Evolutionary conservation across 768 basidiomycete genomes (phyloP).

Genomic region (Lepiota brunneoincarnata): DNA sequence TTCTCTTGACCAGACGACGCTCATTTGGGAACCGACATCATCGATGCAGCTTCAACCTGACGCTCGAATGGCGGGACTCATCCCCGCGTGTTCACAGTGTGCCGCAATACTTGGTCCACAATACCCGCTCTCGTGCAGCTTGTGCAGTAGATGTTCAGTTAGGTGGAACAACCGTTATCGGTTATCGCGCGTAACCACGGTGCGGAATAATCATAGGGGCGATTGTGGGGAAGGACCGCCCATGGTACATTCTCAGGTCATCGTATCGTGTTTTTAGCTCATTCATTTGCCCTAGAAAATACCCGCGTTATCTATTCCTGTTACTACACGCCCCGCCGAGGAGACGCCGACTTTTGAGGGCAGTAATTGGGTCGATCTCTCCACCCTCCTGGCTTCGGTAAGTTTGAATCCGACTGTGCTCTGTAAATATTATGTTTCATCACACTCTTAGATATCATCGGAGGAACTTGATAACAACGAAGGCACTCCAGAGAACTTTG

Average conservation of each 20-base stretch:
- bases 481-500: too few relatives aligned
- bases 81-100: background rate
- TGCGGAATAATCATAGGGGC: background rate
- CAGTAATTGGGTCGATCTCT: too few relatives aligned
- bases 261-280: background rate
- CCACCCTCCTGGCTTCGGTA: too few relatives aligned
- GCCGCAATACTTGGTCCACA: background rate
- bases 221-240: background rate
- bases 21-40: background rate
- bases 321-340: too few relatives aligned
- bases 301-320: too few relatives aligned
- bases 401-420: too few relatives aligned
- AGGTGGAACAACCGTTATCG: background rate
- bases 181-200: too few relatives aligned
- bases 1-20: too few relatives aligned
- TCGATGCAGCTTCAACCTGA: background rate
- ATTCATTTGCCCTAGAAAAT: background rate
- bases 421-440: too few relatives aligned
- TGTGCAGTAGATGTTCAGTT: background rate
- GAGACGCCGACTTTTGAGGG: too few relatives aligned
- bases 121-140: background rate
- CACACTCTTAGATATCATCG: too few relatives aligned
- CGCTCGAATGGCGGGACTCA: background rate
- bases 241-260: background rate
- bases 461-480: too few relatives aligned